phyloP scores from a whole-genome alignment of 2,329 filamentous ascomycete species.

The Gnomoniopsis smithogilvyi region DNA sequence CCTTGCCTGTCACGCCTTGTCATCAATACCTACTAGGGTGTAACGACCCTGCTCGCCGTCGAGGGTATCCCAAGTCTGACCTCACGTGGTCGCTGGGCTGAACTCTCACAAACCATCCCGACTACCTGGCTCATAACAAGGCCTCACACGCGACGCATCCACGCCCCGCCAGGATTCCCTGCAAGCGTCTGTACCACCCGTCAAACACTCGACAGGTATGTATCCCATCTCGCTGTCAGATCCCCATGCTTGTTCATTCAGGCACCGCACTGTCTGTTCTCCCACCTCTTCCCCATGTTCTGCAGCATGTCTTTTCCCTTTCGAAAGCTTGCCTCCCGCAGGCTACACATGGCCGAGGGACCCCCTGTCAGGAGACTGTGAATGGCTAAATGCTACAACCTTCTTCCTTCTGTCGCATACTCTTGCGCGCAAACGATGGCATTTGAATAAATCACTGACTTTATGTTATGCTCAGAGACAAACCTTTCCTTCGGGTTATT shows the following conservation, averaged over 20 bases:
- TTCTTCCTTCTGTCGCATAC: neutral
- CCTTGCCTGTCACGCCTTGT: neutral
- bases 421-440: neutral
- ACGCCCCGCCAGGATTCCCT: constrained; percentile 17
- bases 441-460: neutral
- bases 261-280: neutral
- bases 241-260: neutral
- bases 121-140: constrained; percentile 12
- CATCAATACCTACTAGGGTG: constrained; percentile 10
- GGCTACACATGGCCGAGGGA: neutral
- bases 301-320: neutral
- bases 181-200: constrained; percentile 8
- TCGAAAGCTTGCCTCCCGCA: neutral
- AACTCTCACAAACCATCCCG: constrained; percentile 15
- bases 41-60: constrained; percentile 13
- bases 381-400: neutral
- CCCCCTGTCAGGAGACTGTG: neutral
- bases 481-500: neutral
- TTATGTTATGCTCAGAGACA: neutral
- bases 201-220: neutral
- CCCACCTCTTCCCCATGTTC: neutral
- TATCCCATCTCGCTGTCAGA: neutral
- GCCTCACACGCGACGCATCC: constrained; percentile 4
- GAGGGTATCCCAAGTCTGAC: constrained; percentile 14
- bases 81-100: constrained; percentile 18